Conservation (phyloP, 805 yeast species). For the Wickerhamiella lipophila region DNA sequence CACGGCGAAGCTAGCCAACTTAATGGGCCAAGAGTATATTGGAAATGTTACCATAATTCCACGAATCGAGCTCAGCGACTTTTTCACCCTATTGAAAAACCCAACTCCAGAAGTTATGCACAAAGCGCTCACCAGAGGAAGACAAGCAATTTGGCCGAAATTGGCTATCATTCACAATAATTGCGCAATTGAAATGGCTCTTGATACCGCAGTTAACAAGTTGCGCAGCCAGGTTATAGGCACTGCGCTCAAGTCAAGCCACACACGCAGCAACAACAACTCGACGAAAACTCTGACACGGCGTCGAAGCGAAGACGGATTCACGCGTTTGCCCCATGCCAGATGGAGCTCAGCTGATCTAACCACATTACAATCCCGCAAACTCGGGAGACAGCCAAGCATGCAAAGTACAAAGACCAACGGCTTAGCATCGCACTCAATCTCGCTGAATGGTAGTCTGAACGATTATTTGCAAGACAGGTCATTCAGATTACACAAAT, state of each 20-base stretch:
- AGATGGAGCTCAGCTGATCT: constrained; percentile 10
- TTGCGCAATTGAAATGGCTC: constrained; percentile 76
- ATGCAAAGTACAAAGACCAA: neutral
- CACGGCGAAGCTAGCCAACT: constrained; percentile 58
- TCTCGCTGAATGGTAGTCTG: constrained; percentile 5
- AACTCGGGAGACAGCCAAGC: neutral
- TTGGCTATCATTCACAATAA: constrained; percentile 74
- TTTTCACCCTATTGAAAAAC: constrained; percentile 54
- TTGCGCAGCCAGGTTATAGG: constrained; percentile 35
- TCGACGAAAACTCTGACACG: neutral
- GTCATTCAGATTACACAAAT: neutral
- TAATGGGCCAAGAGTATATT: constrained; percentile 73
- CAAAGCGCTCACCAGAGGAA: constrained; percentile 66
- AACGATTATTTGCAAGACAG: constrained; percentile 6
- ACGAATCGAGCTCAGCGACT: constrained; percentile 44
- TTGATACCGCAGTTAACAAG: constrained; percentile 64
- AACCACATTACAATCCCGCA: neutral
- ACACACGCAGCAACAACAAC: neutral
- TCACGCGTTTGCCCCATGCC: neutral
- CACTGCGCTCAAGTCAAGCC: neutral
- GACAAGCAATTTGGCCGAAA: constrained; percentile 90
- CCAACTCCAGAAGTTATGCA: constrained; percentile 69
- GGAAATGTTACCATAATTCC: constrained; percentile 94
- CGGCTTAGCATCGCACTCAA: neutral
- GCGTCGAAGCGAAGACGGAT: constrained; percentile 7